A percentile compares a stretch with the other conserved stretches of the same genome.
phyloP scores from a whole-genome alignment of 2,329 filamentous ascomycete genomes.

The Colletotrichum neosansevieriae region DNA sequence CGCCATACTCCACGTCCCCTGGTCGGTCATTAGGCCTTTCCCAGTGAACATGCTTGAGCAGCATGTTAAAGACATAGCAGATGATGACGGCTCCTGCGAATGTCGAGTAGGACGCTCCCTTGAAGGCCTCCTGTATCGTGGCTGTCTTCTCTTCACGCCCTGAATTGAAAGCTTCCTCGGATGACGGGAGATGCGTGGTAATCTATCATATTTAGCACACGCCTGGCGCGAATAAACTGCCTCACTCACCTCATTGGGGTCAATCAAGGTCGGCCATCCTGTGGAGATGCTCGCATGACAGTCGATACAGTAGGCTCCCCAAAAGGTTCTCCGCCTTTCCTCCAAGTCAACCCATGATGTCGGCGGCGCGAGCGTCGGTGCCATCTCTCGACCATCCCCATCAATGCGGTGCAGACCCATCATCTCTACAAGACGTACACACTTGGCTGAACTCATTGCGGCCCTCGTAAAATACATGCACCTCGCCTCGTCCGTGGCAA shows the following conservation, averaged over 20 bases:
- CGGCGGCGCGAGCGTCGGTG: slow-evolving; percentile 79
- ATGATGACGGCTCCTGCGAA: slow-evolving; percentile 81
- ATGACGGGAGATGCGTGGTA: slow-evolving; percentile 81
- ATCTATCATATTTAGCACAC: slow-evolving; percentile 59
- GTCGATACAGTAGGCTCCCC: slow-evolving; percentile 86
- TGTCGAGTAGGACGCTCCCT: slow-evolving; percentile 72
- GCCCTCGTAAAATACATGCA: slow-evolving; percentile 87
- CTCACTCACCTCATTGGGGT: slow-evolving; percentile 70
- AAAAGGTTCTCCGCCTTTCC: slow-evolving; percentile 87
- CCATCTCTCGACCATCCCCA: slow-evolving; percentile 72
- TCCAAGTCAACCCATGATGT: slow-evolving; percentile 82
- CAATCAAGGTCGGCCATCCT: slow-evolving; percentile 87
- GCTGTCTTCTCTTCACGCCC: slow-evolving; percentile 73
- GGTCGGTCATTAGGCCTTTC: slow-evolving; percentile 77
- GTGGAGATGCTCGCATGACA: slow-evolving; percentile 89
- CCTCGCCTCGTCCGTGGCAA: slow-evolving; percentile 85
- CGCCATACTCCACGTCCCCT: slow-evolving; percentile 78
- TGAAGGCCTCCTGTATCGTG: slow-evolving; percentile 74
- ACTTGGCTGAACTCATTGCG: slow-evolving; percentile 82
- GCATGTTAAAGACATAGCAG: slow-evolving; percentile 83
- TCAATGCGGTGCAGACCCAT: slow-evolving; percentile 87
- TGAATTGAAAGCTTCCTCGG: slow-evolving; percentile 80
- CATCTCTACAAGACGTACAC: slow-evolving; percentile 80
- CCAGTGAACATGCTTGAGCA: slow-evolving; percentile 84
- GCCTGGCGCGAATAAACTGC: background rate